Percentiles rank a stretch among this genome's conserved stretches.
Conservation (phyloP, 2,329 filamentous ascomycete species). For the Alternaria ethzedia region DNA sequence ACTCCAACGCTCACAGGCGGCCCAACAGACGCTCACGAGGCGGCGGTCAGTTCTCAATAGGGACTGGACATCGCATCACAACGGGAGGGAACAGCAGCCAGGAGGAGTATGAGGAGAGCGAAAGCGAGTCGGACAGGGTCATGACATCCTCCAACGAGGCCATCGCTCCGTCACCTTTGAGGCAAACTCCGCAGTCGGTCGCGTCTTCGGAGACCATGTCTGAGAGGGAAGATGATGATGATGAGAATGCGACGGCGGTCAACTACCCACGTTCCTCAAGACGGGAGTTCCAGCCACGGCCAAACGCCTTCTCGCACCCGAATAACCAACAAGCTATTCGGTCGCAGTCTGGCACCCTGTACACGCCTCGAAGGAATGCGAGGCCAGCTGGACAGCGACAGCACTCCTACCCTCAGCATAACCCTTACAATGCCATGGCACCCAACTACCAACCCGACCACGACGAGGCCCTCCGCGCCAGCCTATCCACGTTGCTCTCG, state of each 20-base stretch:
- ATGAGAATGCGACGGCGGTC: conserved; percentile 83
- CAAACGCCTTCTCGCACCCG: conserved; percentile 90
- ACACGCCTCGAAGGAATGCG: conserved; percentile 50
- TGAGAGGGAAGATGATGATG: conserved; percentile 48
- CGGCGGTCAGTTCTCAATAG: conserved; percentile 40
- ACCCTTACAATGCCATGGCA: conserved; percentile 71
- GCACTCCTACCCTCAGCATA: conserved; percentile 57
- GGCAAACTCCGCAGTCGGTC: conserved; percentile 37
- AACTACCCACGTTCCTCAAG: conserved; percentile 65
- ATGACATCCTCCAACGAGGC: conserved; percentile 70
- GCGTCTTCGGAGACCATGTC: conserved; percentile 48
- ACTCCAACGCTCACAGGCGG: conserved; percentile 67
- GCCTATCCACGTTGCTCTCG: conserved; percentile 93
- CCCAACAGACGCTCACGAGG: conserved; percentile 52
- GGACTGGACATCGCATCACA: conserved; percentile 49
- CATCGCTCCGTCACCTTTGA: conserved; percentile 48
- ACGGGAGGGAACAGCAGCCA: conserved; percentile 77
- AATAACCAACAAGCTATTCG: conserved; percentile 57
- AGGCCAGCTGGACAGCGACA: conserved; percentile 45
- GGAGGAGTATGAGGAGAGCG: conserved; percentile 93
- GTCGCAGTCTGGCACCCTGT: conserved; percentile 54
- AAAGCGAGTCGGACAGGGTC: conserved; percentile 82
- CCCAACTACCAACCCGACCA: conserved; percentile 84
- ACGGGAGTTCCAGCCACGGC: conserved; percentile 77
- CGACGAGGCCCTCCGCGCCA: conserved; percentile 89